Conservation (phyloP, 306 rosid species). For the Lupinus albus region DNA sequence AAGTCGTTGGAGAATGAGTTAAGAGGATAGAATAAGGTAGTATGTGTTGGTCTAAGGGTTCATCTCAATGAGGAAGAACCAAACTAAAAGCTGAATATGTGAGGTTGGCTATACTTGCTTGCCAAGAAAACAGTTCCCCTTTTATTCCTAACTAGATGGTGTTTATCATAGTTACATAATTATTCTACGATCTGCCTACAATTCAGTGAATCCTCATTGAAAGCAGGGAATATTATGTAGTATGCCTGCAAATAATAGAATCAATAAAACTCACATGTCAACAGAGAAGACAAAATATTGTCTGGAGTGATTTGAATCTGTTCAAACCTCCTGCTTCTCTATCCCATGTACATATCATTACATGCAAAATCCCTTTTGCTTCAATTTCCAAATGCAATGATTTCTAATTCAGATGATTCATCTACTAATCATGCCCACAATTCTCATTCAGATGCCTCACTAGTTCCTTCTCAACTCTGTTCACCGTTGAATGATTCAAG, state of each 20-base stretch:
- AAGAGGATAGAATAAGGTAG: constrained; percentile 17
- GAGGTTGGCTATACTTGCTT: constrained; percentile 38
- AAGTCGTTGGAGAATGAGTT: constrained; percentile 29
- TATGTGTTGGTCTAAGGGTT: constrained; percentile 10
- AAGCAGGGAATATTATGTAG: constrained; percentile 28
- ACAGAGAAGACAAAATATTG: too few relatives aligned
- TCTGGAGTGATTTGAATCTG: not conserved
- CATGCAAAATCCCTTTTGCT: not conserved
- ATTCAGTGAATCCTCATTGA: constrained; percentile 26
- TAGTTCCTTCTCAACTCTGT: constrained; percentile 47
- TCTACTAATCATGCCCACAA: too few relatives aligned
- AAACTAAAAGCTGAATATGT: constrained; percentile 26
- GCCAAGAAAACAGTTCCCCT: constrained; percentile 40
- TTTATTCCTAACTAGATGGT: constrained; percentile 35
- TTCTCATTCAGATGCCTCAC: constrained; percentile 51
- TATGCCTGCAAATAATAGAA: constrained; percentile 36
- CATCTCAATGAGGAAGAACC: constrained; percentile 2
- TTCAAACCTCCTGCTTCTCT: too few relatives aligned
- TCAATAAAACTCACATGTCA: constrained; percentile 17
- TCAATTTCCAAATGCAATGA: too few relatives aligned
- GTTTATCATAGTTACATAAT: not conserved
- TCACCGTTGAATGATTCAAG: constrained; percentile 62
- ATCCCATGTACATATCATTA: not conserved
- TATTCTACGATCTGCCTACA: too few relatives aligned
- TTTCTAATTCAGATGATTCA: too few relatives aligned